phyloP scores from a whole-genome alignment of 805 yeast species.

The Metschnikowia rubicola region DNA sequence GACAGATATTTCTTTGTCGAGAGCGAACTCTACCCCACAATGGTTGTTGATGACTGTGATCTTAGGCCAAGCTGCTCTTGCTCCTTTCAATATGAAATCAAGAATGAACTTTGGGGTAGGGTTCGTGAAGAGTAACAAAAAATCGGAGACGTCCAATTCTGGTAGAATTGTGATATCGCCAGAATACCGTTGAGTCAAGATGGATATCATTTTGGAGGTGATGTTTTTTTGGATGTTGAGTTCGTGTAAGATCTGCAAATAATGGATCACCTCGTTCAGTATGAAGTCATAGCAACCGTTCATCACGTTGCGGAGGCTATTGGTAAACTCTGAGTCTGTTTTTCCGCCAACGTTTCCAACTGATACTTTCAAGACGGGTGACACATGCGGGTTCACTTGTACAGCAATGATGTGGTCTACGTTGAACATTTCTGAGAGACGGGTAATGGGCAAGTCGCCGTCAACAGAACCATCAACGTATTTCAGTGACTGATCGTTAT shows the following conservation, averaged over 20 bases:
- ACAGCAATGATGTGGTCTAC: constrained; percentile 97
- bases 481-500: constrained; percentile 63
- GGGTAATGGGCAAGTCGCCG: constrained; percentile 85
- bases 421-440: constrained; percentile 93
- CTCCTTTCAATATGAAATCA: constrained; percentile 74
- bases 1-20: constrained; percentile 73
- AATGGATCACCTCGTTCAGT: constrained; percentile 73
- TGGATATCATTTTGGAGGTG: constrained; percentile 68
- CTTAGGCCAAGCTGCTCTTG: constrained; percentile 92
- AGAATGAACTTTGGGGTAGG: constrained; percentile 77
- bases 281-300: constrained; percentile 55
- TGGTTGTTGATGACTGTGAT: constrained; percentile 81
- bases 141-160: constrained; percentile 55
- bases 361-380: constrained; percentile 74
- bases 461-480: constrained; percentile 97
- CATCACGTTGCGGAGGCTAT: constrained; percentile 49
- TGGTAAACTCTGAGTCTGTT: constrained; percentile 57
- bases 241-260: constrained; percentile 68
- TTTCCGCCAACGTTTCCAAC: constrained; percentile 68
- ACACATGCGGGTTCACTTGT: constrained; percentile 95
- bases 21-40: constrained; percentile 82
- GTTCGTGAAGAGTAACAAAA: constrained; percentile 64
- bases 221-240: constrained; percentile 72
- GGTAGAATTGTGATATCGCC: constrained; percentile 95
- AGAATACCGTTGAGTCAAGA: constrained; percentile 80